These are phyloP conservation scores for Wilhelminamyces savonicus DNA, from an alignment of 805 yeast genomes.

Conservation along the genomic window DNA sequence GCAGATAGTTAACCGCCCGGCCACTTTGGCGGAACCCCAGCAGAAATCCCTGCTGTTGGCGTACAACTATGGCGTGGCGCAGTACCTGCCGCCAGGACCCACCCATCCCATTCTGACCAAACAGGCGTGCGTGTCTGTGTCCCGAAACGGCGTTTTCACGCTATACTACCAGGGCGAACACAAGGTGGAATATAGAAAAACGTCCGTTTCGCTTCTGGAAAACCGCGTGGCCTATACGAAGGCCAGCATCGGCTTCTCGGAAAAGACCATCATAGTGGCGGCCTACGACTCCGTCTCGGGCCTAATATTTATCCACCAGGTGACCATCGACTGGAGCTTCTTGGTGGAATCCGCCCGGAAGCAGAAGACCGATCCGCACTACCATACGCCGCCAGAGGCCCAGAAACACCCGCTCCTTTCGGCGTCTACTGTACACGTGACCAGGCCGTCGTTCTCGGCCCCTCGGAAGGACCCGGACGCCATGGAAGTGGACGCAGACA, in stretches of 20 bases:
- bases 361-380: conserved; percentile 42
- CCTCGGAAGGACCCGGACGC: conserved; percentile 9
- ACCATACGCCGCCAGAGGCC: conserved; percentile 41
- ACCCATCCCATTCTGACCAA: conserved; percentile 63
- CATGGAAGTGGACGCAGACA: conserved; percentile 10
- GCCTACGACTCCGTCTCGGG: conserved; percentile 31
- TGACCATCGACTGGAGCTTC: conserved; percentile 53
- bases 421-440: conserved; percentile 25
- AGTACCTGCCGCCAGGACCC: conserved; percentile 53
- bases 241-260: conserved; percentile 51
- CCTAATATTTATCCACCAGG: conserved; percentile 34
- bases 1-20: conserved; percentile 54
- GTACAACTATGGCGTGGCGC: conserved; percentile 53
- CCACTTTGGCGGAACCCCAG: conserved; percentile 27
- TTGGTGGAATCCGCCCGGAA: conserved; percentile 41
- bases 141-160: conserved; percentile 55
- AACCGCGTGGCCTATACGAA: conserved; percentile 13
- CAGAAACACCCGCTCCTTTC: conserved; percentile 36
- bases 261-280: conserved; percentile 39
- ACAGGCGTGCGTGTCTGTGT: conserved; percentile 63
- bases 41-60: conserved; percentile 8
- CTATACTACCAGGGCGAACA: conserved; percentile 63
- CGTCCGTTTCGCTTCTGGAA: conserved; percentile 22
- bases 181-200: conserved; percentile 49
- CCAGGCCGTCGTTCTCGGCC: conserved; percentile 17